Conservation (phyloP, 768 basidiomycete species). For the Solioccasus polychromus region DNA sequence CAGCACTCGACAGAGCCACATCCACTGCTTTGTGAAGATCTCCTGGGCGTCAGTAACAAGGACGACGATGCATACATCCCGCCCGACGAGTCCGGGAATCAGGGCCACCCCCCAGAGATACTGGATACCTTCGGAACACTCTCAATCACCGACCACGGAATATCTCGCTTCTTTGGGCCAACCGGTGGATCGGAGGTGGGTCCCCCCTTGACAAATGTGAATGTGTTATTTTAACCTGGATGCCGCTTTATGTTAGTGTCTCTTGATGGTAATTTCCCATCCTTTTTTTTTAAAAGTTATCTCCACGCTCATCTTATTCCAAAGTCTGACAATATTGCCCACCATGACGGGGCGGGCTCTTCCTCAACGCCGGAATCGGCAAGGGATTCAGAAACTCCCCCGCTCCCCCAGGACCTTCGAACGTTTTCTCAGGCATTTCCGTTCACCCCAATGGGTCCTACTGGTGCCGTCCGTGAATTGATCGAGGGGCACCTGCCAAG, state of each 20-base stretch:
- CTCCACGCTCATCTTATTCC: conserved; percentile 9
- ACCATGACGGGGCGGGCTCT: conserved; percentile 14
- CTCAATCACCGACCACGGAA: conserved; percentile 57
- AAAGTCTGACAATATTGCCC: conserved; percentile 25
- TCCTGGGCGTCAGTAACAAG: conserved; percentile 34
- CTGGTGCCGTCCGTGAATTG: conserved; percentile 44
- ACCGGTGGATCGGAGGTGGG: conserved; percentile 68
- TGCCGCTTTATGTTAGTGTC: conserved; percentile 24
- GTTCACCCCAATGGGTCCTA: conserved; percentile 56
- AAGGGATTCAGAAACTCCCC: conserved; percentile 28
- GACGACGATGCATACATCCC: conserved; percentile 23
- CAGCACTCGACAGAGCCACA: conserved; percentile 52
- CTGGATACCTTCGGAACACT: conserved; percentile 60
- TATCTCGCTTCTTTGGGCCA: conserved; percentile 63
- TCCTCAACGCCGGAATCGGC: conserved; percentile 26
- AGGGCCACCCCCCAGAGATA: conserved; percentile 36
- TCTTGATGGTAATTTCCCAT: conserved; percentile 26
- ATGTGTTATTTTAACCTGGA: conserved; percentile 9
- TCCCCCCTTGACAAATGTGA: conserved; percentile 9
- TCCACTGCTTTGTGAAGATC: conserved; percentile 56
- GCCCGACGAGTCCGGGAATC: conserved; percentile 19
- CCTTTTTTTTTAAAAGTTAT: conserved; percentile 4
- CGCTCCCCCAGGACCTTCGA: conserved; percentile 31
- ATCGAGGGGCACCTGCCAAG: conserved; percentile 55
- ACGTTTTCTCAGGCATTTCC: conserved; percentile 63